Base-by-base conservation (phyloP, 2,329 filamentous ascomycete species). In the Fusarium nodosum region DNA sequence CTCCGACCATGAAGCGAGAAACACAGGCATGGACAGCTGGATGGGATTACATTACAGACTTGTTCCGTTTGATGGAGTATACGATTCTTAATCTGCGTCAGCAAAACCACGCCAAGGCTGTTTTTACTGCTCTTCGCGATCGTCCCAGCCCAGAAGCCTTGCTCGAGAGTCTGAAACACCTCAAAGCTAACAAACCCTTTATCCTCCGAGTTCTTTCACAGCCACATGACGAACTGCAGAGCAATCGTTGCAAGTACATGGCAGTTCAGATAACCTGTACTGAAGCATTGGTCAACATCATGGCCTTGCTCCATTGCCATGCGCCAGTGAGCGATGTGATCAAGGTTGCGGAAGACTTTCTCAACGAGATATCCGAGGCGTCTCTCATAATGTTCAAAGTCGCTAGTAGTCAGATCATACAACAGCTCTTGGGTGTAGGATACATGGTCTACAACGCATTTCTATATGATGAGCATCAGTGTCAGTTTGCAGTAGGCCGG, bases 391-490 rank as follows among this genome's bases (percentile, higher is more conserved):
- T 57, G 47, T 57, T 57, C 15, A 57, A 57, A 5, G 55, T 57
- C 0, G 54, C 54, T 5, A 52, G 54, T 2, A 57, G 54, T 5
- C 54, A 52, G 13, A 57, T 57, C 0, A 48, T 57, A 8, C 45
- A 52, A 0, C 54, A 57, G 8, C 16, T 57, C 0, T 20, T 57
- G 1, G 54, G 54, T 1, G 28, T 57, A 3, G 54, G 54, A 0
- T 34, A 57, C 12, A 57, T 57, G 54, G 54, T 57, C 2, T 57
- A 57, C 15, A 57, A 57, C 11, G 54, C 54, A 2, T 57, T 57
- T 39, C 28, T 57, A 0, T 57, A 57, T 11, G 54, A 57, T 7
- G 54, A 57, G 8, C 50, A 52, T 24, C 54, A 57, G 11, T 57
- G 44, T 0, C 54, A 57, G 4, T 26, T 41, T 3, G 54, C 54